Evolutionary conservation across 1,139 yeast species (phyloP).

Genomic region (Diutina neorugosa): DNA sequence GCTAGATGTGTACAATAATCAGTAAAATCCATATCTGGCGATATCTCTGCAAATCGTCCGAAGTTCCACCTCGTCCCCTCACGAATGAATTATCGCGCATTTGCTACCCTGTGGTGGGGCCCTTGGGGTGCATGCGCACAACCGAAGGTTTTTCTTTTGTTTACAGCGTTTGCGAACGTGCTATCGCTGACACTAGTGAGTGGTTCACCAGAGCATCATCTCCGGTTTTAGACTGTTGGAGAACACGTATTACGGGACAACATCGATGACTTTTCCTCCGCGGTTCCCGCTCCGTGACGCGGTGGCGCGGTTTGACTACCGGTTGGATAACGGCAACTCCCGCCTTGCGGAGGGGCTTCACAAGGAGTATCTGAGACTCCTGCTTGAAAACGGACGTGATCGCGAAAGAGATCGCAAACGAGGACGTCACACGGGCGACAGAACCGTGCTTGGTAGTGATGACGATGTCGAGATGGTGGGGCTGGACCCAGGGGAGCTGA

Average conservation of each 20-base stretch:
- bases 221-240: not conserved
- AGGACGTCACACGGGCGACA: not conserved
- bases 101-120: not conserved
- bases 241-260: not conserved
- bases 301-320: not conserved
- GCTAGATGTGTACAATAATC: no score
- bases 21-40: no score
- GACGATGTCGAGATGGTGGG: slow-evolving; percentile 1
- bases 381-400: not conserved
- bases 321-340: not conserved
- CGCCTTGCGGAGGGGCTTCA: not conserved
- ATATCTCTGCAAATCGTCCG: no score
- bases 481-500: not conserved
- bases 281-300: slow-evolving; percentile 1
- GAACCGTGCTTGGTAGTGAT: not conserved
- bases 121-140: not conserved
- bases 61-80: no score
- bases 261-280: not conserved
- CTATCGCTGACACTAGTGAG: not conserved
- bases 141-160: not conserved
- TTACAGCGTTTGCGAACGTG: not conserved
- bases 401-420: not conserved
- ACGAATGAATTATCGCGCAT: not conserved
- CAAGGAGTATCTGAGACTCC: not conserved
- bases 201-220: not conserved